A percentile compares a stretch with the other conserved stretches of the same genome.
phyloP scores from a whole-genome alignment of 2,329 filamentous ascomycete species.

The Dissoconium aciculare region DNA sequence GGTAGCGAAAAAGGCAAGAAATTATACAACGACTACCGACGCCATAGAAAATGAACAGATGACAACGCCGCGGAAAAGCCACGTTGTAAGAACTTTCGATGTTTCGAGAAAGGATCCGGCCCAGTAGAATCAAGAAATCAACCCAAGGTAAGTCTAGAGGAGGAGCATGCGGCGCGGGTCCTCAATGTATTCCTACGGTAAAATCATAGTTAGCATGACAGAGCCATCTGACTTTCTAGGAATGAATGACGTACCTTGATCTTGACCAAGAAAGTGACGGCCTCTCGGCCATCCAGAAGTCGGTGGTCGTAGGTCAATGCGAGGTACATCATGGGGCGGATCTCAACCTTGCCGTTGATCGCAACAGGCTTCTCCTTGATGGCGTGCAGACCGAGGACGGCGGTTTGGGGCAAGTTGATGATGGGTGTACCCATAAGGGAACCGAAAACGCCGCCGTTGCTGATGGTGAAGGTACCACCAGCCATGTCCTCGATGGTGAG shows the following conservation, averaged over 20 bases:
- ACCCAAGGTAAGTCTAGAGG: conserved; percentile 8
- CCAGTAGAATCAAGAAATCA: too few species aligned
- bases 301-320: conserved; percentile 96
- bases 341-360: conserved; percentile 85
- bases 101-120: too few species aligned
- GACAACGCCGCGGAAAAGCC: too few species aligned
- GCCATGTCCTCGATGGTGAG: conserved; percentile 99
- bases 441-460: conserved; percentile 91
- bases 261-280: conserved; percentile 91
- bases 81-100: too few species aligned
- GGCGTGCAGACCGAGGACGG: conserved; percentile 82
- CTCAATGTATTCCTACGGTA: conserved; percentile 58
- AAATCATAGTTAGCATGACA: not conserved
- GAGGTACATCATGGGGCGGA: conserved; percentile 98
- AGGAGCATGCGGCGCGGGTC: conserved; percentile 86
- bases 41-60: too few species aligned
- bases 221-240: not conserved
- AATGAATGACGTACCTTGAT: conserved; percentile 46
- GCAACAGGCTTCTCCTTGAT: conserved; percentile 90
- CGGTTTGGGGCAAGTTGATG: conserved; percentile 88
- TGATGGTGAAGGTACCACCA: conserved; percentile 94
- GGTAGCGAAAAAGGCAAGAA: too few species aligned
- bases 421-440: conserved; percentile 96
- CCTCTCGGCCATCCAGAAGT: conserved; percentile 85
- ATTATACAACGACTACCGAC: too few species aligned